Percentiles rank a stretch among this genome's conserved stretches.
phyloP scores from a whole-genome alignment of 2,329 filamentous ascomycete species.

The Atkinsonella hypoxylon region DNA sequence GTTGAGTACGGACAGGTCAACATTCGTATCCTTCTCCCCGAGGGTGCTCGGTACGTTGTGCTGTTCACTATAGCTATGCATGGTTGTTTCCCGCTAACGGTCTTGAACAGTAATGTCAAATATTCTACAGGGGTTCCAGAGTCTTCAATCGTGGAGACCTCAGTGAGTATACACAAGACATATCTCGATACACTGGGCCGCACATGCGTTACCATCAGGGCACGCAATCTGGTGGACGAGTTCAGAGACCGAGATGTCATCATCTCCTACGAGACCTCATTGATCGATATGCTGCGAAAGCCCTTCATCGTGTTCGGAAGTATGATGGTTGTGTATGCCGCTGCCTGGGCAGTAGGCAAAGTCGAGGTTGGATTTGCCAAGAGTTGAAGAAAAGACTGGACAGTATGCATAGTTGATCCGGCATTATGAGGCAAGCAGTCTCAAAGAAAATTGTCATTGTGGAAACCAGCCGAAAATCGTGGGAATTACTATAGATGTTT shows the following conservation, averaged over 20 bases:
- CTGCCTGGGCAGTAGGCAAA: constrained; percentile 62
- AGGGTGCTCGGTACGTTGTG: constrained; percentile 66
- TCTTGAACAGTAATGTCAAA: constrained; percentile 58
- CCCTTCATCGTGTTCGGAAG: constrained; percentile 70
- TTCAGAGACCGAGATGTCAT: constrained; percentile 72
- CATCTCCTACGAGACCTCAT: constrained; percentile 78
- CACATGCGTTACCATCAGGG: constrained; percentile 67
- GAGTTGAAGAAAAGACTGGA: constrained; percentile 18
- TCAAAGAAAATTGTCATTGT: background rate
- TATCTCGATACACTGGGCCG: constrained; percentile 91
- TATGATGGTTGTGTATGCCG: constrained; percentile 59
- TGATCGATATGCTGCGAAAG: constrained; percentile 67
- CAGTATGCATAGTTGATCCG: background rate
- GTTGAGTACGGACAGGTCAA: constrained; percentile 74
- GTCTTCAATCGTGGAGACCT: constrained; percentile 45
- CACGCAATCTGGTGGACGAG: constrained; percentile 82
- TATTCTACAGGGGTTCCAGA: constrained; percentile 62
- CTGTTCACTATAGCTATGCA: background rate
- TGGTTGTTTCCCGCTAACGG: constrained; percentile 16
- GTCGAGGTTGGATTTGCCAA: constrained; percentile 67
- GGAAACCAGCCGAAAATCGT: background rate
- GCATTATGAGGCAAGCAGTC: background rate
- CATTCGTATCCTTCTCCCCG: constrained; percentile 75
- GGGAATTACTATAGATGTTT: constrained; percentile 7
- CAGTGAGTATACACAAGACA: constrained; percentile 59